Base-by-base conservation (phyloP, 1,284 basidiomycete species). In the Gymnopus androsaceus region DNA sequence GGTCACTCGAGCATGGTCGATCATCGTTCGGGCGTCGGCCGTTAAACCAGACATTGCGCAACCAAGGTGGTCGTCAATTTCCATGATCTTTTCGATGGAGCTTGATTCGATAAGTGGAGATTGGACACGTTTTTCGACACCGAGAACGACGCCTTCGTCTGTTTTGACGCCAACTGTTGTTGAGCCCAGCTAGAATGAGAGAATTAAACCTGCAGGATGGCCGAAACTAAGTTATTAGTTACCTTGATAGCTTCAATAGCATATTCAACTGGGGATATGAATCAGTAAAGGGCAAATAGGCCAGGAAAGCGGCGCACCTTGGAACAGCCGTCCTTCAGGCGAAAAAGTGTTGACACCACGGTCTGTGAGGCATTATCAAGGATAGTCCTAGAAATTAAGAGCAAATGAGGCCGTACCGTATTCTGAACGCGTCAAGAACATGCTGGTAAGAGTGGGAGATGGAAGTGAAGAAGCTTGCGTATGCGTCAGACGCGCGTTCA, bases 61-160 rank as follows among this genome's bases (percentile, higher is more conserved):
- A 17, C 95, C 97, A 54, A 99, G 84, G 75, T 99, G 97, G 15
- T 75, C 69, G 76, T 99, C 97, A 67, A 99, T 98, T 79, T 99
- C 96, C 95, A 99, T 98, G 71, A 99, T 99, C 81, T 99, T 99
- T 72, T 99, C 97, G 70, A 99, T 96, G 55, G 94, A 95, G 61
- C 87, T 92, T 17, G 93, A 88, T 77, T 98, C 97, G 63, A 99
- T 87, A 54, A 99, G 84, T 23, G 94, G 92, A 0, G 95, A 98
- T 75, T 98, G 95, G 51, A 98, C 94, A 71, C 97, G 94, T 79
- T 99, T 98, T 81, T 99, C 97, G 60, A 99, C 95, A 51, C 87
- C 97, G 60, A 99, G 88, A 58, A 99, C 83, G 61, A 95, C 92
- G 57, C 97, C 97, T 63, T 94, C 81, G 36, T 86, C 81, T 27